Evolutionary conservation across 2,329 filamentous ascomycete species (phyloP).

Genomic region (Septoria linicola): DNA sequence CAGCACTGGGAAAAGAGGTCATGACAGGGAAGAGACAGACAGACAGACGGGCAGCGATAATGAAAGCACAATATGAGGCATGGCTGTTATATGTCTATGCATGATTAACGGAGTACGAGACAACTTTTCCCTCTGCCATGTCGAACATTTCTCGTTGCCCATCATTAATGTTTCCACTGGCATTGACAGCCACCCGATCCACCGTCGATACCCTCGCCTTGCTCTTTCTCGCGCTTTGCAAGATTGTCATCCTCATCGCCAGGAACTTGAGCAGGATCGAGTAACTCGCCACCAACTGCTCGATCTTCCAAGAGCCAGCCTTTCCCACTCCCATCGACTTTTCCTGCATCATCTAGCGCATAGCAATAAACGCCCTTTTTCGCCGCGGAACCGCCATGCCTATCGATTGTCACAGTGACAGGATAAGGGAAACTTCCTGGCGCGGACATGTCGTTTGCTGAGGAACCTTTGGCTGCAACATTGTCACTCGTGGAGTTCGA

Average conservation of each 20-base stretch:
- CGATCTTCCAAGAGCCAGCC: conserved; percentile 55
- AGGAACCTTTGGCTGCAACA: conserved; percentile 35
- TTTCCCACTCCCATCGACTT: conserved; percentile 46
- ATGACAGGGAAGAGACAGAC: too few species aligned
- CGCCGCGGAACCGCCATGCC: conserved; percentile 56
- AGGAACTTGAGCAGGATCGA: conserved; percentile 52
- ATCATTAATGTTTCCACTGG: conserved; percentile 54
- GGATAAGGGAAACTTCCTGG: conserved; percentile 63
- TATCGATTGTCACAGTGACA: conserved; percentile 59
- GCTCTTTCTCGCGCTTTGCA: conserved; percentile 15
- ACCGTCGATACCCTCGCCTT: conserved; percentile 55
- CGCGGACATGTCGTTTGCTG: conserved; percentile 48
- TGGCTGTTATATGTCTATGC: too few species aligned
- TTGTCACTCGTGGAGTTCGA: conserved; percentile 16
- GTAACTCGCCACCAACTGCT: conserved; percentile 46
- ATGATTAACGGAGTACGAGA: neutral
- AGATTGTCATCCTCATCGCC: conserved; percentile 23
- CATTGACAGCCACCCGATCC: conserved; percentile 61
- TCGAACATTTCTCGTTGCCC: too few species aligned
- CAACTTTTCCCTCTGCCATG: neutral
- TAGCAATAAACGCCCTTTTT: conserved; percentile 60
- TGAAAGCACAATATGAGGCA: too few species aligned
- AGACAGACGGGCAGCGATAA: too few species aligned
- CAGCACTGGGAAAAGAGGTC: too few species aligned
- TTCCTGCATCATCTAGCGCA: conserved; percentile 51